Conservation (phyloP, 2,329 filamentous ascomycete species). For the Monilinia fructigena region DNA sequence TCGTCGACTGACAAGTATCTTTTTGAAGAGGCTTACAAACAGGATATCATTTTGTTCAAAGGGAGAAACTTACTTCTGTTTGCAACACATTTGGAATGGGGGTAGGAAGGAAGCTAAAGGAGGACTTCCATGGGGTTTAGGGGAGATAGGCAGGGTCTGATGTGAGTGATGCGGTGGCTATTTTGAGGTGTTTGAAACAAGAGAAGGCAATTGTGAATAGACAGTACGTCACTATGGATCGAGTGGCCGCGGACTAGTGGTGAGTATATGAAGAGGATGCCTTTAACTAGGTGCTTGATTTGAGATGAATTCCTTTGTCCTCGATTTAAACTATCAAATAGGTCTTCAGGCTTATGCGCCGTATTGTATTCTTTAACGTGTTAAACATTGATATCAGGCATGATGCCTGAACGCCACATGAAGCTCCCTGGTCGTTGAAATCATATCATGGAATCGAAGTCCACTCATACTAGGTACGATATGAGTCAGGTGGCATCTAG, state of each 20-base stretch:
- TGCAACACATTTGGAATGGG: constrained; percentile 11
- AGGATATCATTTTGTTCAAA: constrained; percentile 1
- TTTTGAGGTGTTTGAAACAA: constrained; percentile 11
- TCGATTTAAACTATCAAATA: no score
- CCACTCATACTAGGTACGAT: no score
- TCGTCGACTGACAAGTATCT: neutral
- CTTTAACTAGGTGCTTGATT: neutral
- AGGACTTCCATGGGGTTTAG: neutral
- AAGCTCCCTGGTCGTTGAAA: no score
- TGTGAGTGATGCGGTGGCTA: constrained; percentile 11
- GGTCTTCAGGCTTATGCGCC: no score
- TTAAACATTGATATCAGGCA: no score
- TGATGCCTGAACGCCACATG: no score
- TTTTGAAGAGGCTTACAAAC: neutral
- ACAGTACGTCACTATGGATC: neutral
- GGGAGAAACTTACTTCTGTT: neutral
- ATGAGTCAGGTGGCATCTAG: neutral
- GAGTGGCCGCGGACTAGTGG: neutral
- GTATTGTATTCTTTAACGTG: no score
- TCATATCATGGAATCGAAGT: no score
- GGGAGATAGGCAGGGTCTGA: neutral
- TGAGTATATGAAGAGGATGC: neutral
- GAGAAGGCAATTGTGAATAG: neutral
- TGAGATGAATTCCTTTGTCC: no score
- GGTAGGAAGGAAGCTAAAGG: neutral